Evolutionary conservation across 768 basidiomycete genomes (phyloP).

Genomic region (Gelatoporia subvermispora): DNA sequence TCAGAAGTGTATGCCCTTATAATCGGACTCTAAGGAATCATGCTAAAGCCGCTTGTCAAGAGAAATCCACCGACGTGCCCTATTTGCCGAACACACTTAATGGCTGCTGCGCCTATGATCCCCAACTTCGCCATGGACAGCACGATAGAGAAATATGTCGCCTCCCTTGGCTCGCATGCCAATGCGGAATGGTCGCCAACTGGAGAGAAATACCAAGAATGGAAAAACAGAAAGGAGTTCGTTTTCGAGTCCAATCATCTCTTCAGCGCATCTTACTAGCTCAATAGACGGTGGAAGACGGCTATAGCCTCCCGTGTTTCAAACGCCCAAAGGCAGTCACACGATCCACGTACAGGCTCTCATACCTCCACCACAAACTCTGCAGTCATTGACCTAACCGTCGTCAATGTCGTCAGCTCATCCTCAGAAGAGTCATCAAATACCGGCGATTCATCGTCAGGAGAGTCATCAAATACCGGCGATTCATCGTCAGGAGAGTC

Average conservation of each 20-base stretch:
- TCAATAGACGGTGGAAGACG: conserved; percentile 10
- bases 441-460: neutral
- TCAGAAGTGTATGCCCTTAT: conserved; percentile 20
- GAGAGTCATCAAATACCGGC: too few species aligned
- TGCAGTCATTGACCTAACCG: too few species aligned
- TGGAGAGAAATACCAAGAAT: conserved; percentile 46
- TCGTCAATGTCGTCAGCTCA: too few species aligned
- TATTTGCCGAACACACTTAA: conserved; percentile 50
- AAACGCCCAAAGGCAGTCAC: neutral
- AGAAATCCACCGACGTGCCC: conserved; percentile 49
- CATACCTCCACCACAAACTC: too few species aligned
- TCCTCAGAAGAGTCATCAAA: neutral
- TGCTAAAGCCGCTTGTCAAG: conserved; percentile 4
- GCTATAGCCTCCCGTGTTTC: conserved; percentile 3
- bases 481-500: neutral
- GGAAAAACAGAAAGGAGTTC: conserved; percentile 51
- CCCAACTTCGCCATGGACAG: conserved; percentile 63
- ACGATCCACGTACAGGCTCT: too few species aligned
- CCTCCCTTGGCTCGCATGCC: conserved; percentile 40
- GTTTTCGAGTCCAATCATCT: conserved; percentile 12
- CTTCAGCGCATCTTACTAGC: neutral
- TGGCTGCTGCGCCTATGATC: conserved; percentile 41
- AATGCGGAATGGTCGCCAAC: conserved; percentile 46
- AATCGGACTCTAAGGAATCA: neutral
- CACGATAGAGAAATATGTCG: conserved; percentile 55